A percentile compares a stretch with the other conserved stretches of the same genome.
Evolutionary conservation across 2,329 filamentous ascomycete genomes (phyloP).

Genomic region (Clarireedia sp.): DNA sequence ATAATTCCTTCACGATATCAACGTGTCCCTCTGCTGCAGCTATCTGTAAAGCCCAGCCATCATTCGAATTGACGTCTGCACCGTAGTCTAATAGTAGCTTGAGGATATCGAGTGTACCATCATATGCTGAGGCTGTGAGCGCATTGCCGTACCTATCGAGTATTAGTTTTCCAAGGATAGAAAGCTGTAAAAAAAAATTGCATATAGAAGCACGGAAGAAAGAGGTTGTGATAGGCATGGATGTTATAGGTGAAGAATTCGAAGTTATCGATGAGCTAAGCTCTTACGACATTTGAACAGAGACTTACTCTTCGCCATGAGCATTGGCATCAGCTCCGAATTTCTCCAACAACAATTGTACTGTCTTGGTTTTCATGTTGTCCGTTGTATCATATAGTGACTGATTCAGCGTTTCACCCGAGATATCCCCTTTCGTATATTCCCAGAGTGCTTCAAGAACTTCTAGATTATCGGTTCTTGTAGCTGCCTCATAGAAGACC

Average conservation of each 20-base stretch:
- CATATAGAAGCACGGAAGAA: too few species aligned
- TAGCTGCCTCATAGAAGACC: not conserved
- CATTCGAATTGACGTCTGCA: not conserved
- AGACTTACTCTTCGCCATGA: not conserved
- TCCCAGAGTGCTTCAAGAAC: too few species aligned
- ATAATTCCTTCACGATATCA: constrained; percentile 1
- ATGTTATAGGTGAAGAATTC: not conserved
- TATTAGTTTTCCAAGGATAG: not conserved
- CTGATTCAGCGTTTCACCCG: not conserved
- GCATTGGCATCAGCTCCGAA: not conserved
- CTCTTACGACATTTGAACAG: too few species aligned
- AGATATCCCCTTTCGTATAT: too few species aligned
- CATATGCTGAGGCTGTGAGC: not conserved
- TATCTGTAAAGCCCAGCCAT: constrained; percentile 1
- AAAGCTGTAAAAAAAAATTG: too few species aligned
- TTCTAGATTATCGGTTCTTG: not conserved
- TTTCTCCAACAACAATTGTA: not conserved
- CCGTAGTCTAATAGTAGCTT: not conserved
- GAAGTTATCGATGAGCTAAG: too few species aligned
- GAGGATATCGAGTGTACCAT: not conserved
- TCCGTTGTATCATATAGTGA: not conserved
- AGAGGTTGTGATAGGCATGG: not conserved
- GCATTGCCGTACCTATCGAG: not conserved
- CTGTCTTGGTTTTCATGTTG: not conserved
- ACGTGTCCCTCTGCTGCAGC: constrained; percentile 1